Evolutionary conservation across 495 filamentous ascomycete genomes (phyloP).

Genomic region (Coniosporium apollinis): DNA sequence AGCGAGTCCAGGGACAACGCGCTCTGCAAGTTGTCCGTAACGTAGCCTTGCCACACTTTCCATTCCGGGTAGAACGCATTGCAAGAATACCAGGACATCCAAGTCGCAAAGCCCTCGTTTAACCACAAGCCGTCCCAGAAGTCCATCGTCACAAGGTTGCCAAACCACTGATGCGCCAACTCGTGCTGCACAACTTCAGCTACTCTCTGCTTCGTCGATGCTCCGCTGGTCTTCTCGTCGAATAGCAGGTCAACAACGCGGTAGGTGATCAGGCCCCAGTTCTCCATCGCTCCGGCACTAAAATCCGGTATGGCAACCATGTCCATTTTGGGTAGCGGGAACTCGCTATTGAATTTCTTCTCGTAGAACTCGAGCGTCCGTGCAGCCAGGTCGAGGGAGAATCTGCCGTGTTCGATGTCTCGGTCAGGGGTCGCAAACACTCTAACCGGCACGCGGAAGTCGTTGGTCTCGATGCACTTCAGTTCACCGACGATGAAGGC

Average conservation of each 20-base stretch:
- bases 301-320: constrained; percentile 97
- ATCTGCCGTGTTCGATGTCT: constrained; percentile 48
- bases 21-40: constrained; percentile 76
- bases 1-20: constrained; percentile 79
- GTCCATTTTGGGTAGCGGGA: constrained; percentile 79
- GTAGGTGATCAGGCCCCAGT: constrained; percentile 96
- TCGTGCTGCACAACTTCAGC: constrained; percentile 95
- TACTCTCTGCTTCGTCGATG: constrained; percentile 83
- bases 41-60: constrained; percentile 97
- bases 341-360: constrained; percentile 54
- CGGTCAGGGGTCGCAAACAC: constrained; percentile 49
- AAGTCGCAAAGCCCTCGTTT: constrained; percentile 96
- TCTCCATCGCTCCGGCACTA: constrained; percentile 91
- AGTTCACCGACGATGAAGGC: constrained; percentile 65
- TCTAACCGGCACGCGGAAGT: constrained; percentile 56
- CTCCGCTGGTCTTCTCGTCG: constrained; percentile 80
- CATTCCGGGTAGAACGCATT: constrained; percentile 89
- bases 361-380: constrained; percentile 56
- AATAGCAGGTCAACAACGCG: constrained; percentile 80
- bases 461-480: constrained; percentile 55
- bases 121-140: constrained; percentile 99
- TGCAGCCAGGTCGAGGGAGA: constrained; percentile 52
- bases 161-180: constrained; percentile 97
- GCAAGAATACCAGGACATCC: constrained; percentile 59
- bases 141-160: constrained; percentile 97